Percentiles rank a stretch among this genome's conserved stretches.
Conservation (phyloP, 1,284 basidiomycete species). For the Rhodotorula mucilaginosa region DNA sequence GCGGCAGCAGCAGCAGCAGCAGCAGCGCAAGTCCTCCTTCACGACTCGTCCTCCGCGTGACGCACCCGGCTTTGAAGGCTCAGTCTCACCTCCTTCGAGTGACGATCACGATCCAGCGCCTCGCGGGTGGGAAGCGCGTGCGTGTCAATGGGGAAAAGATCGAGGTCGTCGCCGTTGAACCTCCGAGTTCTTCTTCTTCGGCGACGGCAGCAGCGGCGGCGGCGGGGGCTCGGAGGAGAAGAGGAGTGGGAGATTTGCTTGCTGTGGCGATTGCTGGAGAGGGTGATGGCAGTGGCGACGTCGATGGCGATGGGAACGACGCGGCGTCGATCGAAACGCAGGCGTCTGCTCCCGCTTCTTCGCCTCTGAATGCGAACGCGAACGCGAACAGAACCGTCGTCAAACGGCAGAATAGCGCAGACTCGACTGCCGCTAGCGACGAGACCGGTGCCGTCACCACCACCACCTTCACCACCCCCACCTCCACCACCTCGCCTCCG, state of each 20-base stretch:
- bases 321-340: too few relatives aligned
- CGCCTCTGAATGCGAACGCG: too few relatives aligned
- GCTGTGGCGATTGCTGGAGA: too few relatives aligned
- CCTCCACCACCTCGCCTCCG: not conserved
- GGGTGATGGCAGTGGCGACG: too few relatives aligned
- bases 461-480: not conserved
- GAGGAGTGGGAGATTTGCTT: conserved; percentile 35
- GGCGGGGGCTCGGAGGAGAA: not conserved
- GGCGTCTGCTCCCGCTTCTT: too few relatives aligned
- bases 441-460: conserved; percentile 30
- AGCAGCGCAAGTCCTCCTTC: too few relatives aligned
- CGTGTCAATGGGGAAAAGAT: conserved; percentile 80
- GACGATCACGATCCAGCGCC: conserved; percentile 68
- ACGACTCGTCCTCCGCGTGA: conserved; percentile 32
- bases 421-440: conserved; percentile 50
- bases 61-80: conserved; percentile 32
- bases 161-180: conserved; percentile 61
- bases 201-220: conserved; percentile 42
- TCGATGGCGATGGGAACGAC: too few relatives aligned
- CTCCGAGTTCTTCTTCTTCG: conserved; percentile 53
- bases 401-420: too few relatives aligned
- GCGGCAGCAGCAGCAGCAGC: too few relatives aligned
- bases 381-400: too few relatives aligned
- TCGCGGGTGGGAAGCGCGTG: conserved; percentile 64
- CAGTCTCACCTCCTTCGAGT: conserved; percentile 75